Base-by-base conservation (phyloP, 768 basidiomycete species). In the Xerocomus spinulosus region DNA sequence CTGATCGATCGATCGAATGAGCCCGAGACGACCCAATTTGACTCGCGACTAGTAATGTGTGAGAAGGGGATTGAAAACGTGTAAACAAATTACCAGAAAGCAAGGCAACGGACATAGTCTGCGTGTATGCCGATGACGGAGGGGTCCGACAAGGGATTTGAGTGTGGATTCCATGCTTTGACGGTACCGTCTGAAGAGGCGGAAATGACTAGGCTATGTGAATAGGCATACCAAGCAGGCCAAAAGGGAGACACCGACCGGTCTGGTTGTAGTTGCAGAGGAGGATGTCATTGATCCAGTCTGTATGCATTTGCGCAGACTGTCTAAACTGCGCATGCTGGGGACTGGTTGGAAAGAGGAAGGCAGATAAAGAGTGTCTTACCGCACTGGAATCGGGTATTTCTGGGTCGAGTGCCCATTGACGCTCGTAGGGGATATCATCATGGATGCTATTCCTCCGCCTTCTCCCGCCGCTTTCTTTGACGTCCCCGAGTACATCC, bases 141-240 rank as follows among this genome's bases (percentile, higher is more conserved):
- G 2, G 92, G 89, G 41, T 86, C 82, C 5, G 77, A 68, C 8
- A 78, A 70, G 15, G 73, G 61, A 12, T 71, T 54, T 0, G 80
- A 73, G 62, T 97, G 92, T 0, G 95, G 95, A 44, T 76, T 83
- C 95, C 96, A 98, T 0, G 92, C 82, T 60, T 93, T 88, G 56
- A 99, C 74, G 12, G 92, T 92, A 15, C 94, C 93, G 61, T 98
- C 95, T 3, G 94, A 95, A 0, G 96, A 98, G 0, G 90, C 93
- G 47, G 94, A 92, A 33, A 97, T 78, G 37, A 97, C 89, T 83
- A 53, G 4, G 14, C 15, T 35, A 34, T 14, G 18, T 33, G n/a
- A 25, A 61, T 47, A 53, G 52, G 40, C n/a, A 38, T 29, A 35
- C 37, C 17, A 26, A 36, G 25, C 9, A n/a, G n/a, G 32, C 32